phyloP scores from a whole-genome alignment of 192 early-diverging fungal genomes.

The Podochytrium sp. region DNA sequence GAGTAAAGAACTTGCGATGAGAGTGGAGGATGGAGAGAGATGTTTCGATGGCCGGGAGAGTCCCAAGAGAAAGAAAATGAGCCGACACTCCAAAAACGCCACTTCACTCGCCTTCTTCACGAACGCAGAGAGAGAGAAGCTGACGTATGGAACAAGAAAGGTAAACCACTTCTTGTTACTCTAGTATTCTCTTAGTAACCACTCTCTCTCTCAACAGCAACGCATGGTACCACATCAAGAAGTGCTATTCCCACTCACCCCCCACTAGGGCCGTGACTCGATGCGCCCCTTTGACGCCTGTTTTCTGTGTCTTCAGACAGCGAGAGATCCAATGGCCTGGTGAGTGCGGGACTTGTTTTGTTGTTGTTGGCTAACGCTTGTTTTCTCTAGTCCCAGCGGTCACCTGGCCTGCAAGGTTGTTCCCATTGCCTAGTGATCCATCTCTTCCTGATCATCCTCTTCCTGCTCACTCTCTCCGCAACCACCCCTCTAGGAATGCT shows the following conservation, averaged over 20 bases:
- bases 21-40: no score
- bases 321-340: constrained; percentile 74
- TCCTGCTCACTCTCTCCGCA: neutral
- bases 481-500: constrained; percentile 65
- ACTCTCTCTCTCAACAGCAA: constrained; percentile 1
- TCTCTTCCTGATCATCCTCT: neutral
- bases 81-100: constrained; percentile 91
- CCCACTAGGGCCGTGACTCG: constrained; percentile 68
- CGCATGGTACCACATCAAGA: neutral
- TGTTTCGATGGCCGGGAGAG: no score
- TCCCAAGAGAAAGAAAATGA: no score
- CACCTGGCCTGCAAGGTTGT: constrained; percentile 79
- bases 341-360: constrained; percentile 22
- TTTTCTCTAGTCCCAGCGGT: constrained; percentile 50
- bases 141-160: constrained; percentile 91
- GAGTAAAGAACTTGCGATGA: no score
- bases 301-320: constrained; percentile 80
- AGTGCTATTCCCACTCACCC: constrained; percentile 1
- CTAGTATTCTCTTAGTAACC: neutral
- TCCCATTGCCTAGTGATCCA: neutral
- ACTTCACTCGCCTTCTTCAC: constrained; percentile 90
- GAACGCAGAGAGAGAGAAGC: constrained; percentile 81
- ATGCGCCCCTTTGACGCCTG: constrained; percentile 86
- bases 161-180: constrained; percentile 11
- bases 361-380: neutral